A percentile compares a stretch with the other conserved stretches of the same genome.
Evolutionary conservation across 768 basidiomycete species (phyloP).

Genomic region (Russula emetica): DNA sequence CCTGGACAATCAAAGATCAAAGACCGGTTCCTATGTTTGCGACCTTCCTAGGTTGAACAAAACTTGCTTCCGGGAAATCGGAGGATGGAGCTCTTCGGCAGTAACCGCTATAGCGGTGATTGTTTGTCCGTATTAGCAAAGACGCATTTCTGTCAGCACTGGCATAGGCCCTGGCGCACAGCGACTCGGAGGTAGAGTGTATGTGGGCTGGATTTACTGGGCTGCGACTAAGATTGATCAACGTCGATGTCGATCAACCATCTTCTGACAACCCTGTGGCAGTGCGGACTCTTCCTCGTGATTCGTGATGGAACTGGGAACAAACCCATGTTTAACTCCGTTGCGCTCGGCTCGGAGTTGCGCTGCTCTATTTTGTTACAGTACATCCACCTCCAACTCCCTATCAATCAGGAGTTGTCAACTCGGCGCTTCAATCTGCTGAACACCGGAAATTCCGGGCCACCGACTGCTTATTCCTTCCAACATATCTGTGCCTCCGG

Average conservation of each 20-base stretch:
- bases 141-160: too few species aligned
- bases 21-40: neutral
- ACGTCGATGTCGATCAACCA: neutral
- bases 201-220: neutral
- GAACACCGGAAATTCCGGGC: slow-evolving; percentile 2
- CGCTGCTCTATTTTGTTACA: neutral
- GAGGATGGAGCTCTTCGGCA: neutral
- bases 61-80: neutral
- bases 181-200: too few species aligned
- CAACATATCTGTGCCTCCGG: neutral
- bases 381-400: neutral
- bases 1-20: neutral
- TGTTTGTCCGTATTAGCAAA: neutral
- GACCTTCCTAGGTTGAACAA: neutral
- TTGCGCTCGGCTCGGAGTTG: neutral
- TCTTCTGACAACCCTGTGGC: neutral
- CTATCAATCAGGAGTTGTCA: slow-evolving; percentile 16
- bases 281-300: neutral
- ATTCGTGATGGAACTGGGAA: neutral
- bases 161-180: neutral
- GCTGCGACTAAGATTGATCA: neutral
- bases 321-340: neutral
- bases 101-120: neutral
- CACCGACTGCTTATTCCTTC: slow-evolving; percentile 6
- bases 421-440: neutral